Percentiles rank a stretch among this genome's conserved stretches.
These are phyloP conservation scores for Posidonia oceanica DNA, from an alignment of 116 monocot species.

Conservation along the genomic window DNA sequence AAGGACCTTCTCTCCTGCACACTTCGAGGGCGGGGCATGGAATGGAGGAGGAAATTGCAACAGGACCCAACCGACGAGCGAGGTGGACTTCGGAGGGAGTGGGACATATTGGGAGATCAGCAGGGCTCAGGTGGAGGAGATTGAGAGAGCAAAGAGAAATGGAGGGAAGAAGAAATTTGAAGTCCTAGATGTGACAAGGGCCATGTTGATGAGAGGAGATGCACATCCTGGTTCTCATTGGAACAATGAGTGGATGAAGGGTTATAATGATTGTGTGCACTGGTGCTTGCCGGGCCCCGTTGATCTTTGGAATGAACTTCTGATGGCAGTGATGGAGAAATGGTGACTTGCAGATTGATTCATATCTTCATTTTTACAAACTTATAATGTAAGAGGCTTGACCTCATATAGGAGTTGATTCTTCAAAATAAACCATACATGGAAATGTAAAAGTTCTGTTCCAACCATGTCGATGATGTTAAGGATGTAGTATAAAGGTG, in stretches of 20 bases:
- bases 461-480: too few species aligned
- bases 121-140: conserved; percentile 30
- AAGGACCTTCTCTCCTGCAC: conserved; percentile 44
- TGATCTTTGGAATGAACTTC: conserved; percentile 52
- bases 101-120: conserved; percentile 13
- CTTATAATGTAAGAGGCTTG: neutral
- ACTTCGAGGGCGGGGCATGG: conserved; percentile 67
- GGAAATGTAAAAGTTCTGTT: too few species aligned
- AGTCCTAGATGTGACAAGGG: conserved; percentile 33
- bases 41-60: conserved; percentile 48
- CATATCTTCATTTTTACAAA: neutral
- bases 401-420: too few species aligned
- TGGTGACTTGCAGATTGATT: too few species aligned
- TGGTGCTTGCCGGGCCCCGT: conserved; percentile 71
- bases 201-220: conserved; percentile 45
- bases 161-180: conserved; percentile 11
- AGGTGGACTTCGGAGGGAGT: conserved; percentile 8
- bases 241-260: conserved; percentile 42
- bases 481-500: too few species aligned
- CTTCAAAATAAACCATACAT: too few species aligned
- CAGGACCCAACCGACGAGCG: conserved; percentile 28
- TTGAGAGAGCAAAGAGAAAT: neutral
- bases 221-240: conserved; percentile 45
- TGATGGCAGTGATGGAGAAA: conserved; percentile 10
- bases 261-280: conserved; percentile 44